Percentiles rank a stretch among this genome's conserved stretches.
Conservation (phyloP, 768 basidiomycete species). For the Suillus plorans region DNA sequence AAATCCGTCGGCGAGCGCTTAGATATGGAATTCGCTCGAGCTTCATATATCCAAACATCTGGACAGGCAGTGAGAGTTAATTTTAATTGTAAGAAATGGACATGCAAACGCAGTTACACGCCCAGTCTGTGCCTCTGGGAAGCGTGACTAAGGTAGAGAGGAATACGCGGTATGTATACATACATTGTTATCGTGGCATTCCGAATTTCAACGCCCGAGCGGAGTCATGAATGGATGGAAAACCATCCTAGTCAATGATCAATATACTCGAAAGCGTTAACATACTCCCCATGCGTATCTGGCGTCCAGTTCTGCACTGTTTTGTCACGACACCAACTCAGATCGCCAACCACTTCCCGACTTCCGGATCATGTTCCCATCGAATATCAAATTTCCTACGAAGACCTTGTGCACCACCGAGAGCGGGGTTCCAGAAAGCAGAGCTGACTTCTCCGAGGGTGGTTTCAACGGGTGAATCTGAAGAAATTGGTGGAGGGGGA, state of each 20-base stretch:
- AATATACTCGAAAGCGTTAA: background rate
- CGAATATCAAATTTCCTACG: slow-evolving; percentile 60
- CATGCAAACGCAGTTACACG: background rate
- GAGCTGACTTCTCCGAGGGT: slow-evolving; percentile 38
- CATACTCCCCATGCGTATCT: background rate
- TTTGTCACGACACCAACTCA: slow-evolving; percentile 37
- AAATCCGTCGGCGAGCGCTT: background rate
- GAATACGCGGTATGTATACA: background rate
- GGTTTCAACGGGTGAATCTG: slow-evolving; percentile 1
- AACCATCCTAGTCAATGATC: background rate
- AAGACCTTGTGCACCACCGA: slow-evolving; percentile 53
- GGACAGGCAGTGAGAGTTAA: background rate
- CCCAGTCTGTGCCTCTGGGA: background rate
- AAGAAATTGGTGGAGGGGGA: slow-evolving; percentile 16
- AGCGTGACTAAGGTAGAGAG: background rate
- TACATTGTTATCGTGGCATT: background rate
- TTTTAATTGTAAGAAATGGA: background rate
- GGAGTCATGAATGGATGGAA: background rate
- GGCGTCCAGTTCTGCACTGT: slow-evolving; percentile 24
- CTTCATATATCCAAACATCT: background rate
- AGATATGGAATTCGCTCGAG: background rate
- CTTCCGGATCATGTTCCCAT: slow-evolving; percentile 49
- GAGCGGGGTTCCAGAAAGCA: slow-evolving; percentile 69
- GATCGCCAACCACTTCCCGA: slow-evolving; percentile 36
- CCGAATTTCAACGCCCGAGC: background rate